These are phyloP conservation scores for Suaeda aralocaspica DNA, from an alignment of 148 eudicot species.

Conservation along the genomic window DNA sequence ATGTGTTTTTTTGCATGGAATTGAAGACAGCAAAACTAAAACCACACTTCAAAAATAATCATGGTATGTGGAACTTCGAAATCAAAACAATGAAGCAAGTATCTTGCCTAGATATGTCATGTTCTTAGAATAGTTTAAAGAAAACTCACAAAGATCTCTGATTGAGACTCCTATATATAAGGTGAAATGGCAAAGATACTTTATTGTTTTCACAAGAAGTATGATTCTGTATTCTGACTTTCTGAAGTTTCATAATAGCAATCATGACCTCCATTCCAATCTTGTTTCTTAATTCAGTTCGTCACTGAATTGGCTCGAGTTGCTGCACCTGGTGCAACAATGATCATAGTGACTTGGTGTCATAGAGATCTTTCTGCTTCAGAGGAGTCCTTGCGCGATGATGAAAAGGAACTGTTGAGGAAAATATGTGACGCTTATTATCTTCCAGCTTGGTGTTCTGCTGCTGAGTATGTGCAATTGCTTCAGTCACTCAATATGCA, in stretches of 20 bases:
- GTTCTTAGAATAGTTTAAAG: no score
- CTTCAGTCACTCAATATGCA: conserved; percentile 69
- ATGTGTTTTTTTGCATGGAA: not conserved
- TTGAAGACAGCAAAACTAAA: no score
- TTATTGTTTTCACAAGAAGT: no score
- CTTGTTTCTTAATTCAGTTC: conserved; percentile 39
- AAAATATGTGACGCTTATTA: conserved; percentile 81
- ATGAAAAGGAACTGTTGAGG: conserved; percentile 54
- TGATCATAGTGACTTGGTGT: conserved; percentile 94
- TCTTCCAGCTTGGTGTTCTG: conserved; percentile 94
- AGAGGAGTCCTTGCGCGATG: conserved; percentile 65
- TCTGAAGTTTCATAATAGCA: no score
- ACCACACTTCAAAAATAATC: no score
- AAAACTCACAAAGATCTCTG: no score
- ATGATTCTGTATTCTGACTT: no score
- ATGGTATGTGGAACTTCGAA: no score
- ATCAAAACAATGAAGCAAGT: no score
- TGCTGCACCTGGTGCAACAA: conserved; percentile 86
- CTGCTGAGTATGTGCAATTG: conserved; percentile 76
- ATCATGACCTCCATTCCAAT: not conserved
- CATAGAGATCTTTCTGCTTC: conserved; percentile 81
- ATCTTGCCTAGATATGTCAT: no score
- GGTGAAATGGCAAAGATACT: no score
- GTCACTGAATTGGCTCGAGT: conserved; percentile 80
- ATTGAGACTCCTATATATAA: no score